These are phyloP conservation scores for Ascochyta viciae-villosae DNA, from an alignment of 2,329 filamentous ascomycete genomes.

Conservation along the genomic window DNA sequence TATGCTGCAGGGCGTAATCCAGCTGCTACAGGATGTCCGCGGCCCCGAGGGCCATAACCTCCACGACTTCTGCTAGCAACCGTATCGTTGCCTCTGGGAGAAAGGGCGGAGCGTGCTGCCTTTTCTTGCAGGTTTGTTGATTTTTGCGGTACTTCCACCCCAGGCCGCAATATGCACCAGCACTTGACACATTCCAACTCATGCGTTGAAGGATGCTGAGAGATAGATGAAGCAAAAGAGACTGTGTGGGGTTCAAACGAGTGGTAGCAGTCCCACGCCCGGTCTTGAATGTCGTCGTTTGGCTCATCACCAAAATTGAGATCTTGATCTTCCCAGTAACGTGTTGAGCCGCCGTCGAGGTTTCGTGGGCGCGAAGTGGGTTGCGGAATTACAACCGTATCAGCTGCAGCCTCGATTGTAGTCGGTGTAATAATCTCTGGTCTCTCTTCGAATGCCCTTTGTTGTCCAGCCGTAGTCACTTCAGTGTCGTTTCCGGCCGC, in stretches of 20 bases:
- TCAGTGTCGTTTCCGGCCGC: slow-evolving; percentile 1
- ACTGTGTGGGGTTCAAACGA: slow-evolving; percentile 27
- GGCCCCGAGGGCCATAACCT: neutral
- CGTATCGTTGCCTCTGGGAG: neutral
- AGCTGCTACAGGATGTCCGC: neutral
- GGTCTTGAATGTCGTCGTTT: slow-evolving; percentile 31
- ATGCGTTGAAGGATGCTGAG: neutral
- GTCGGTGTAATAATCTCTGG: neutral
- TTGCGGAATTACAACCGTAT: slow-evolving; percentile 1
- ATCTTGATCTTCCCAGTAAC: slow-evolving; percentile 40
- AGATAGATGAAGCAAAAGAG: slow-evolving; percentile 22
- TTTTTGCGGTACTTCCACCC: slow-evolving; percentile 21
- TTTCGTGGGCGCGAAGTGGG: slow-evolving; percentile 30
- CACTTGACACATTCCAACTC: slow-evolving; percentile 42
- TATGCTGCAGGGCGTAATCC: slow-evolving; percentile 9
- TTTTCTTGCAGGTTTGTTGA: neutral
- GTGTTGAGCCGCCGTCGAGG: slow-evolving; percentile 41
- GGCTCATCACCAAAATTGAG: slow-evolving; percentile 50
- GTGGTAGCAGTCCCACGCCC: slow-evolving; percentile 37
- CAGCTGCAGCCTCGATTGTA: neutral
- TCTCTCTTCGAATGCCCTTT: neutral
- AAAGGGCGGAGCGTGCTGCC: neutral
- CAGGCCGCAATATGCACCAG: slow-evolving; percentile 36
- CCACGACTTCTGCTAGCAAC: neutral
- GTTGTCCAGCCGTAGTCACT: neutral